These are phyloP conservation scores for Pseudozyma hubeiensis DNA, from an alignment of 1,284 basidiomycete species.

Conservation along the genomic window DNA sequence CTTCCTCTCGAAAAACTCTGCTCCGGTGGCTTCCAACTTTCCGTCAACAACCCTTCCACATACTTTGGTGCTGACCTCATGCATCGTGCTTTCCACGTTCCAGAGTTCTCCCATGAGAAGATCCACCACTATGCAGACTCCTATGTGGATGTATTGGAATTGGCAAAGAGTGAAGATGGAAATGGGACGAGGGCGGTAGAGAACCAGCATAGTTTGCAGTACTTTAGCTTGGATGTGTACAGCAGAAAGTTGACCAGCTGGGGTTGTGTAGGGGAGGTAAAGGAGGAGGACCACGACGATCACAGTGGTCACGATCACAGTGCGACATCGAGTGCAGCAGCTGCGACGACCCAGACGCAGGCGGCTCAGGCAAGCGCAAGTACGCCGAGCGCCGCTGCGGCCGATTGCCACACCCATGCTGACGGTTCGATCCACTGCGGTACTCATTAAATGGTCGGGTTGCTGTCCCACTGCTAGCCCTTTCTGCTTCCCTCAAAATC, in stretches of 20 bases:
- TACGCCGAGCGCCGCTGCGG: background rate
- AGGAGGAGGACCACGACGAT: conserved; percentile 1
- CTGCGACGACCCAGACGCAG: background rate
- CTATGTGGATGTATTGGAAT: conserved; percentile 65
- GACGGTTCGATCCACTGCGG: conserved; percentile 46
- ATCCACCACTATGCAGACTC: conserved; percentile 69
- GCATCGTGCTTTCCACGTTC: conserved; percentile 70
- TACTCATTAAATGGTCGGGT: conserved; percentile 13
- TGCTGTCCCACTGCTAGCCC: no score
- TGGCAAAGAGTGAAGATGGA: conserved; percentile 58
- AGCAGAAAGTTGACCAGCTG: conserved; percentile 67
- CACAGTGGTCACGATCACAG: background rate
- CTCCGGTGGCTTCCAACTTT: conserved; percentile 68
- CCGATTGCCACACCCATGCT: conserved; percentile 47
- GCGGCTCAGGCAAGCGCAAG: background rate
- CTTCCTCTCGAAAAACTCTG: conserved; percentile 58
- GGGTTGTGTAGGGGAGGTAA: conserved; percentile 42
- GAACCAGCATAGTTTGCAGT: conserved; percentile 70
- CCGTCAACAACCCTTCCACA: conserved; percentile 39
- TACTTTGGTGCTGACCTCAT: conserved; percentile 70
- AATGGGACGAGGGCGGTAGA: conserved; percentile 65
- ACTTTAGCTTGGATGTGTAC: conserved; percentile 69
- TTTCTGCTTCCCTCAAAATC: no score
- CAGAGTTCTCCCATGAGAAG: conserved; percentile 62
- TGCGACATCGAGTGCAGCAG: background rate